These are phyloP conservation scores for Colletotrichum godetiae DNA, from an alignment of 2,329 filamentous ascomycete genomes.

Conservation along the genomic window DNA sequence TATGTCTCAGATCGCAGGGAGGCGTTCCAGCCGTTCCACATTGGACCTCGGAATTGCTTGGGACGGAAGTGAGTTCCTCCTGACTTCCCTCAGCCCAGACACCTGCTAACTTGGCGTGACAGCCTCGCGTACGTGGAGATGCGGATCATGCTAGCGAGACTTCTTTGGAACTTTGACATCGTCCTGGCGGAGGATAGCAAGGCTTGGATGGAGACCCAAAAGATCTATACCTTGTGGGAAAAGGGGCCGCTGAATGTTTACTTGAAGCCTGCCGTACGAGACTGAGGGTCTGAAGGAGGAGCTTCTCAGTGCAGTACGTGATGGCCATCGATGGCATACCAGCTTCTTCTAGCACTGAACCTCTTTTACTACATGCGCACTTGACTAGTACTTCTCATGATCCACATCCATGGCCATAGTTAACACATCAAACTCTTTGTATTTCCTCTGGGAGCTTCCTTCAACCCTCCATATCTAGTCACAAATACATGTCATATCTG, in stretches of 20 bases:
- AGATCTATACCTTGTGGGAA: slow-evolving; percentile 21
- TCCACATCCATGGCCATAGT: background rate
- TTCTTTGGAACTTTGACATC: slow-evolving; percentile 60
- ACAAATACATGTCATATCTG: background rate
- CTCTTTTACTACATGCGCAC: no score
- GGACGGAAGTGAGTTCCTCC: slow-evolving; percentile 44
- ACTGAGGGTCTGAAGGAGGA: background rate
- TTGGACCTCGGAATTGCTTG: slow-evolving; percentile 45
- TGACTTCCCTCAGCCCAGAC: no score
- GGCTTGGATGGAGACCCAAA: slow-evolving; percentile 47
- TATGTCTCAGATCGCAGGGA: slow-evolving; percentile 40
- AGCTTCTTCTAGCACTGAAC: no score
- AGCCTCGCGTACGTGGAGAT: slow-evolving; percentile 60
- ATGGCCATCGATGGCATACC: no score
- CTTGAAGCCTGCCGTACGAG: slow-evolving; percentile 17
- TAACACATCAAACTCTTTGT: background rate
- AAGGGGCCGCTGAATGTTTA: slow-evolving; percentile 26
- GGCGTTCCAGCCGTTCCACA: slow-evolving; percentile 43
- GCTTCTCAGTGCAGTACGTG: background rate
- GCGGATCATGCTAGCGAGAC: slow-evolving; percentile 55
- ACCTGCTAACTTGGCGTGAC: background rate
- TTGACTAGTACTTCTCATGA: no score
- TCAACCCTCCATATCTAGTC: background rate
- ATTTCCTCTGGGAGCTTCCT: background rate
- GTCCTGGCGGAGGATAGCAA: slow-evolving; percentile 46